phyloP scores from a whole-genome alignment of 108 stramenopile genomes.

The Skeletonema potamos region DNA sequence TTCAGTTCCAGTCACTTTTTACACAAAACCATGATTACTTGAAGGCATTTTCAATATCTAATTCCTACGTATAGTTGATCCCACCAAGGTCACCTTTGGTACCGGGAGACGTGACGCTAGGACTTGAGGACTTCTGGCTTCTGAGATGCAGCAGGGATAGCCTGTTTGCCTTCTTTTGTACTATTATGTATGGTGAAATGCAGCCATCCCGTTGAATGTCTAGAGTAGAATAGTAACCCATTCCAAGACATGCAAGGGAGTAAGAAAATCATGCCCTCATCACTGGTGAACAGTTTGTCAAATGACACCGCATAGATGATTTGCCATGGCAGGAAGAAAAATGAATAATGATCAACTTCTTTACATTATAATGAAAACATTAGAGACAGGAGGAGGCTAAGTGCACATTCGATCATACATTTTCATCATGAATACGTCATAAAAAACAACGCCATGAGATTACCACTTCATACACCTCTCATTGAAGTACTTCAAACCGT shows the following conservation, averaged over 20 bases:
- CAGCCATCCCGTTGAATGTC: too few relatives aligned
- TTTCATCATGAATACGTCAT: not conserved
- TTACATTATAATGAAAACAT: not conserved
- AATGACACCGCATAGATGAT: not conserved
- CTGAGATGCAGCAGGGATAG: too few relatives aligned
- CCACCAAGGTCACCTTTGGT: not conserved
- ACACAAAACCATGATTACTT: not conserved
- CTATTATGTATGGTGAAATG: too few relatives aligned
- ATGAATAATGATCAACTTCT: not conserved
- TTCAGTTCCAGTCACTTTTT: not conserved
- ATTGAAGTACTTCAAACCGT: conserved; percentile 1
- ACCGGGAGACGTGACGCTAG: too few relatives aligned
- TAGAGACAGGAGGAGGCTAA: not conserved
- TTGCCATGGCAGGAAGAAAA: not conserved
- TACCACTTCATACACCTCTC: not conserved
- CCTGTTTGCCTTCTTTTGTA: too few relatives aligned
- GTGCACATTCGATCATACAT: not conserved
- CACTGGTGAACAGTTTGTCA: not conserved
- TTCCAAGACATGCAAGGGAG: too few relatives aligned
- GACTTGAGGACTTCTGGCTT: too few relatives aligned
- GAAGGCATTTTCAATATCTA: too few relatives aligned
- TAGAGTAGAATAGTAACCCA: too few relatives aligned
- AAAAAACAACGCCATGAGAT: not conserved
- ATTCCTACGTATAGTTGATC: not conserved
- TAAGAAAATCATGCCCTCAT: too few relatives aligned